Evolutionary conservation across 805 yeast genomes (phyloP).

Genomic region (Ogataea trehaloabstinens): DNA sequence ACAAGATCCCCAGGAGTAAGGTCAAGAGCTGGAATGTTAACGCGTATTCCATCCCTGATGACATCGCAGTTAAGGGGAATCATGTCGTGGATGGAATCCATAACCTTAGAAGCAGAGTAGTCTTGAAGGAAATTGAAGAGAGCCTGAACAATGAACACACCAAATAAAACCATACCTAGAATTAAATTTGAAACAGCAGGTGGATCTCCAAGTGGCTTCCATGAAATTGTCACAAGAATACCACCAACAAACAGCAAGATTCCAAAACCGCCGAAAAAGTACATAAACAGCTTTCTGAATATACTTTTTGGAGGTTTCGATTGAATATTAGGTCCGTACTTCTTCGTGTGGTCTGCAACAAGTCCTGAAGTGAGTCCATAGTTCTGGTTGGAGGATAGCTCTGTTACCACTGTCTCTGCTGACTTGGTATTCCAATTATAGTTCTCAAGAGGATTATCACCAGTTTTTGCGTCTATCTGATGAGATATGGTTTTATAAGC

Average conservation of each 20-base stretch:
- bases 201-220: conserved; percentile 4
- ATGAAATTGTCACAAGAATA: conserved; percentile 4
- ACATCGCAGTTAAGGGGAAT: conserved; percentile 33
- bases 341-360: not conserved
- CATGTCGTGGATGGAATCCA: conserved; percentile 45
- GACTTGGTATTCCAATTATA: conserved; percentile 2
- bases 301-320: conserved; percentile 2
- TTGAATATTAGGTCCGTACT: conserved; percentile 2
- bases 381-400: not conserved
- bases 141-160: conserved; percentile 3
- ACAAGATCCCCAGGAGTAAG: conserved; percentile 44
- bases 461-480: conserved; percentile 1
- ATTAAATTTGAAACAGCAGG: conserved; percentile 2
- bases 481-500: conserved; percentile 1
- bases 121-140: conserved; percentile 34
- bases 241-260: conserved; percentile 3
- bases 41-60: conserved; percentile 33
- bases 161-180: conserved; percentile 5
- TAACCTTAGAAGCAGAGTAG: conserved; percentile 44
- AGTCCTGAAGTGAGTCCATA: not conserved
- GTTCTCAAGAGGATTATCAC: not conserved
- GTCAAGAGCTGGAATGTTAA: conserved; percentile 34
- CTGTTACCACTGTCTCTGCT: not conserved
- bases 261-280: conserved; percentile 5
- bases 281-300: not conserved